A percentile compares a stretch with the other conserved stretches of the same genome.
phyloP scores from a whole-genome alignment of 257 asterid genomes.

The Euphrasia confusa region DNA sequence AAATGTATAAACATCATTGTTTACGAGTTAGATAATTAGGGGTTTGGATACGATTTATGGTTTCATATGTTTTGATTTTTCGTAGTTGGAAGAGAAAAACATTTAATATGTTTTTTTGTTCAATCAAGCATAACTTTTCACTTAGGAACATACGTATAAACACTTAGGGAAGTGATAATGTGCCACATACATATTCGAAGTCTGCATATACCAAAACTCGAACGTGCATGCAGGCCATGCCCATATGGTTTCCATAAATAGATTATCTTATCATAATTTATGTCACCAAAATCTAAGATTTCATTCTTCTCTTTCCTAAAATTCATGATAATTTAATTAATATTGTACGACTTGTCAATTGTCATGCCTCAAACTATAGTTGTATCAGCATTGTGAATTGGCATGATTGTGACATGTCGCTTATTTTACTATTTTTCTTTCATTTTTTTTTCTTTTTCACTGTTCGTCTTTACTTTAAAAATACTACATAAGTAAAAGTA shows the following conservation, averaged over 20 bases:
- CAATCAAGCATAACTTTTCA: too few species aligned
- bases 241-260: slow-evolving; percentile 12
- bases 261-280: slow-evolving; percentile 10
- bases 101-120: too few species aligned
- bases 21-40: too few species aligned
- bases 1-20: too few species aligned
- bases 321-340: slow-evolving; percentile 7
- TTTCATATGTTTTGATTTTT: too few species aligned
- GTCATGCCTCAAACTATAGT: slow-evolving; percentile 15
- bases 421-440: too few species aligned
- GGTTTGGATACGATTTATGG: too few species aligned
- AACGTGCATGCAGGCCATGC: slow-evolving; percentile 34
- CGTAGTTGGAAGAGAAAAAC: too few species aligned
- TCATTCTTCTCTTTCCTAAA: slow-evolving; percentile 8
- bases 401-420: neutral
- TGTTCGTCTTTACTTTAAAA: too few species aligned
- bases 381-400: slow-evolving; percentile 23
- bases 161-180: slow-evolving; percentile 2
- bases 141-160: too few species aligned
- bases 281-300: slow-evolving; percentile 28
- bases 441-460: too few species aligned
- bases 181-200: slow-evolving; percentile 10
- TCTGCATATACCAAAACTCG: slow-evolving; percentile 14
- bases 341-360: slow-evolving; percentile 26
- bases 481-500: too few species aligned